phyloP scores from a whole-genome alignment of 768 basidiomycete genomes.

The Rhodocollybia butyracea region DNA sequence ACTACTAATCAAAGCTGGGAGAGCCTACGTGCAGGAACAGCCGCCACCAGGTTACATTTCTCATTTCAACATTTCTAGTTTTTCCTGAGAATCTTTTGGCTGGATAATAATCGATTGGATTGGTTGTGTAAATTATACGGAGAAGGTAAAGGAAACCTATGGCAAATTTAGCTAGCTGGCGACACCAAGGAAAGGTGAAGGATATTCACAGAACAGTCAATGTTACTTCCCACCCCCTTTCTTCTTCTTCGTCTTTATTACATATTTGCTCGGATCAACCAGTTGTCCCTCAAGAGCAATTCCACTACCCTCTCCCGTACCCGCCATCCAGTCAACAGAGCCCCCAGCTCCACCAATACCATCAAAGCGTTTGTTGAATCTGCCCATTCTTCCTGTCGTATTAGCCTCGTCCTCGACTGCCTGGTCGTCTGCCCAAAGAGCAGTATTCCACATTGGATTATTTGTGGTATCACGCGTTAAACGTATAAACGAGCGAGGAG shows the following conservation, averaged over 20 bases:
- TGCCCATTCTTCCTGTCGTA: constrained; percentile 72
- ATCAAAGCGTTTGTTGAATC: constrained; percentile 76
- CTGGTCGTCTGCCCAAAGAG: constrained; percentile 46
- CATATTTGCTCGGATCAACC: constrained; percentile 12
- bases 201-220: too few relatives aligned
- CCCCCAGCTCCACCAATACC: constrained; percentile 34
- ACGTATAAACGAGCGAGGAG: constrained; percentile 71
- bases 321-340: constrained; percentile 34
- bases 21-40: too few relatives aligned
- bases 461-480: constrained; percentile 88
- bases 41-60: too few relatives aligned
- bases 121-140: too few relatives aligned
- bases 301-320: constrained; percentile 5
- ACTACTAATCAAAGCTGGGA: too few relatives aligned
- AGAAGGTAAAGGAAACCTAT: too few relatives aligned
- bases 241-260: constrained; percentile 11
- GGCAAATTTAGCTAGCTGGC: too few relatives aligned
- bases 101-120: too few relatives aligned
- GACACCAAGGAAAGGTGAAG: too few relatives aligned
- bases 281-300: constrained; percentile 9
- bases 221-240: constrained; percentile 2
- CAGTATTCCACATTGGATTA: constrained; percentile 82
- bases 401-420: constrained; percentile 67
- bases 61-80: too few relatives aligned
- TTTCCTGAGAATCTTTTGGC: too few relatives aligned